Evolutionary conservation across 2,329 filamentous ascomycete species (phyloP).

Genomic region (Colletotrichum kahawae): DNA sequence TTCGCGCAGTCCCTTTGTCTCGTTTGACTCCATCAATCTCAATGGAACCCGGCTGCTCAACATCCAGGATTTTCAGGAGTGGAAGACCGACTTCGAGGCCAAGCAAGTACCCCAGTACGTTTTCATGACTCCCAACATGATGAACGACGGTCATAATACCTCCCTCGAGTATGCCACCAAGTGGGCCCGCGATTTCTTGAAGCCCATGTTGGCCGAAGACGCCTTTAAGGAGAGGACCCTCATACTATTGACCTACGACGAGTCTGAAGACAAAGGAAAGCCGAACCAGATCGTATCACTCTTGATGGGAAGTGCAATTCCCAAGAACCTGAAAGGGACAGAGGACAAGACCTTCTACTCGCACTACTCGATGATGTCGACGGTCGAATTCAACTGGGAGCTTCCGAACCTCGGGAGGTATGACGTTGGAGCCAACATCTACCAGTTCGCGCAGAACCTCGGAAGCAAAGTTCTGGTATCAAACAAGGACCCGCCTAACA

Average conservation of each 20-base stretch:
- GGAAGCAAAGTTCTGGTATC: constrained; percentile 36
- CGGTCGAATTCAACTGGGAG: constrained; percentile 46
- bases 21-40: constrained; percentile 44
- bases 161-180: constrained; percentile 54
- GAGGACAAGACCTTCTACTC: constrained; percentile 55
- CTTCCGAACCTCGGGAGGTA: constrained; percentile 47
- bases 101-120: constrained; percentile 68
- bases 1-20: constrained; percentile 42
- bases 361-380: constrained; percentile 48
- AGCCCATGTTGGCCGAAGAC: constrained; percentile 54
- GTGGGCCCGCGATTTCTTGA: constrained; percentile 58
- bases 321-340: constrained; percentile 49
- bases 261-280: constrained; percentile 55
- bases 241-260: constrained; percentile 63
- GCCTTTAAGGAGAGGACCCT: constrained; percentile 59
- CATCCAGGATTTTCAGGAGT: constrained; percentile 67
- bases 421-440: constrained; percentile 43
- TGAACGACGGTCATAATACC: constrained; percentile 68
- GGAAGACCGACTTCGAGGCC: constrained; percentile 61
- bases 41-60: constrained; percentile 55
- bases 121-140: constrained; percentile 68
- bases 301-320: constrained; percentile 60
- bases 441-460: constrained; percentile 41
- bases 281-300: constrained; percentile 60
- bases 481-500: constrained; percentile 40